phyloP scores from a whole-genome alignment of 148 eudicot genomes.

The Rhododendron henanense region DNA sequence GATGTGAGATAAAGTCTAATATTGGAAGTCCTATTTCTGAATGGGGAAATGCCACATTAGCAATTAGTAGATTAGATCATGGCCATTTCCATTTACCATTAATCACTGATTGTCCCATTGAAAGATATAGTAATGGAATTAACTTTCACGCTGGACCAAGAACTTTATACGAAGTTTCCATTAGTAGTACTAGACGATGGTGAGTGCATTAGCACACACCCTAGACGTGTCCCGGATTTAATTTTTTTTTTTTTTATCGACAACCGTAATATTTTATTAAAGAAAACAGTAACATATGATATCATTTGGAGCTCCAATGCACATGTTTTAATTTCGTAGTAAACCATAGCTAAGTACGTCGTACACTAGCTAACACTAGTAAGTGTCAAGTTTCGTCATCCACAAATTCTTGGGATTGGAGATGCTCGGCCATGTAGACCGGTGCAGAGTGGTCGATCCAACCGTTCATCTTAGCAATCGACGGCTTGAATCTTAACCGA shows the following conservation, averaged over 20 bases:
- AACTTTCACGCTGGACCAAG: neutral
- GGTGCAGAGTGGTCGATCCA: no score
- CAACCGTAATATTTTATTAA: no score
- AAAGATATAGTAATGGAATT: neutral
- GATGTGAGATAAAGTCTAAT: no score
- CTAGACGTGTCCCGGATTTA: neutral
- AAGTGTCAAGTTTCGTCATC: no score
- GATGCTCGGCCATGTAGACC: no score
- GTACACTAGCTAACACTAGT: no score
- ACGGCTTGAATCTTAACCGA: no score
- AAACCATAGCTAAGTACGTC: no score
- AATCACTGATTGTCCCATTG: neutral
- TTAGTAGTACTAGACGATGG: neutral
- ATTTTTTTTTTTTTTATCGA: no score
- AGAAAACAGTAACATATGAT: no score
- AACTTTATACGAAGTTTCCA: neutral
- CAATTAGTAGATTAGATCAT: neutral
- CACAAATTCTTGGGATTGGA: no score
- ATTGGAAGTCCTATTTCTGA: neutral
- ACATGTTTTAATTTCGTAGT: neutral
- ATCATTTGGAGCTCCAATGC: neutral
- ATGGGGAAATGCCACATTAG: constrained; percentile 1
- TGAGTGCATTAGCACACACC: neutral
- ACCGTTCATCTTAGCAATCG: no score
- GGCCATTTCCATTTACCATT: neutral